Evolutionary conservation across 2,329 filamentous ascomycete genomes (phyloP), one percentile per base, ranked within the genome.

Genomic region (Parafenestella ontariensis): DNA sequence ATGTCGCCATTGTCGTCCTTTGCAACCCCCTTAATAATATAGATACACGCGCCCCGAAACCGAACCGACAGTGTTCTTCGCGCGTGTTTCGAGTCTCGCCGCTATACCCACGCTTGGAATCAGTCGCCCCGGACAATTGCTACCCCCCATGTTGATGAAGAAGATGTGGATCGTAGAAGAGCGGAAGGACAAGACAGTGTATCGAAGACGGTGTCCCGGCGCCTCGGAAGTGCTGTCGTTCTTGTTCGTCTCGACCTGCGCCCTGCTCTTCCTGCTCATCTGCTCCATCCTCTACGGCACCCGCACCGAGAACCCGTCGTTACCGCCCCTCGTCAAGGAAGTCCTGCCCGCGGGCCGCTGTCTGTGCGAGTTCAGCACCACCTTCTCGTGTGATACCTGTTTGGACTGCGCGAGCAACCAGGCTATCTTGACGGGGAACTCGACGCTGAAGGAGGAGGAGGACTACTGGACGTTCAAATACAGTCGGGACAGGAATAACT

Each of bases 281-380:
- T 71, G 66, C 61, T 65, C 66, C 45, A 72, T 73, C 40, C 52
- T 73, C 10, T 73, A 72, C 52, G 70, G 69, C 59, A 73, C 69
- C 13, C 70, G 69, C 51, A 68, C 66, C 37, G 66, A 71, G 56
- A 63, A 61, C 46, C 67, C 65, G 17, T 58, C 54, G 3, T 55
- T 73, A 11, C 70, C 70, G n/a, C 58, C 64, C 10, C 58, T 71
- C 24, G 69, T 73, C 44, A 63, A 69, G 53, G 68, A 68, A 42
- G 64, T 71, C 34, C 59, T 73, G 37, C 70, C 70, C 37, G 70
- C 69, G 4, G 70, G 70, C 40, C 67, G 69, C 50, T 73, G 70
- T 47, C 58, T 67, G 46, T 73, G 69, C 64, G 62, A 70, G 42
- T 72, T 66, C 55, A 71, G 68, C 54, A 69, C 70, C 20, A 65